Conservation (phyloP, 2,329 filamentous ascomycete genomes). For the Penicillium frequentans region DNA sequence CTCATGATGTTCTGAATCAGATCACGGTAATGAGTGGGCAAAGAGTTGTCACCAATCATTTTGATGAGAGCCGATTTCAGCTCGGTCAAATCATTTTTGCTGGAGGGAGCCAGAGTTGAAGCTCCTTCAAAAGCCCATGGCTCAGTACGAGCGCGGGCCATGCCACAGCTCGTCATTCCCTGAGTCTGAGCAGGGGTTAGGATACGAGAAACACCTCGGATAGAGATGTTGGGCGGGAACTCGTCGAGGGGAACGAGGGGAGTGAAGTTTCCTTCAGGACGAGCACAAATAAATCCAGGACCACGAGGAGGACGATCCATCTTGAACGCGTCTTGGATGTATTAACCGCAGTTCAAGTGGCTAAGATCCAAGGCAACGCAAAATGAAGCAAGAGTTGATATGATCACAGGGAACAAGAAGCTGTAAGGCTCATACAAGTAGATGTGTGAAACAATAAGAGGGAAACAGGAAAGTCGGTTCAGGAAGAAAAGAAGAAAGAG, state of each 20-base stretch:
- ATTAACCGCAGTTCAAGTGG: not conserved
- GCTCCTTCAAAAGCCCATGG: constrained; percentile 37
- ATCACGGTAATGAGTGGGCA: not conserved
- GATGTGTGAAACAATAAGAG: not conserved
- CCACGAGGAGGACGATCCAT: constrained; percentile 16
- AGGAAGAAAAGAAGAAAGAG: not conserved
- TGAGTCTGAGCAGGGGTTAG: constrained; percentile 39
- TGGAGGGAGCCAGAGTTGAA: not conserved
- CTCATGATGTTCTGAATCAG: not conserved
- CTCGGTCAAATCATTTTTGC: not conserved
- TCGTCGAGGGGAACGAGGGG: constrained; percentile 50
- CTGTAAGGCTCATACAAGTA: not conserved
- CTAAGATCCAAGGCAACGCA: not conserved
- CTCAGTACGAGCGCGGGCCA: constrained; percentile 30
- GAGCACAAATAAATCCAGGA: constrained; percentile 45
- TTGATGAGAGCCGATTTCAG: not conserved
- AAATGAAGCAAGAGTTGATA: not conserved
- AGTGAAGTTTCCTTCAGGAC: constrained; percentile 41
- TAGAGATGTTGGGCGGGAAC: constrained; percentile 37
- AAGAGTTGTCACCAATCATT: not conserved
- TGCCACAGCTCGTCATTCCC: constrained; percentile 46
- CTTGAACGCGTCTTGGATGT: not conserved
- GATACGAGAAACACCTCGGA: constrained; percentile 39
- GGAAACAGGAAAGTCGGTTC: not conserved
- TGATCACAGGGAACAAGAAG: not conserved